A percentile compares a stretch with the other conserved stretches of the same genome.
These are phyloP conservation scores for Apophysomyces elegans DNA, from an alignment of 371 early-diverging fungal species.

Conservation along the genomic window DNA sequence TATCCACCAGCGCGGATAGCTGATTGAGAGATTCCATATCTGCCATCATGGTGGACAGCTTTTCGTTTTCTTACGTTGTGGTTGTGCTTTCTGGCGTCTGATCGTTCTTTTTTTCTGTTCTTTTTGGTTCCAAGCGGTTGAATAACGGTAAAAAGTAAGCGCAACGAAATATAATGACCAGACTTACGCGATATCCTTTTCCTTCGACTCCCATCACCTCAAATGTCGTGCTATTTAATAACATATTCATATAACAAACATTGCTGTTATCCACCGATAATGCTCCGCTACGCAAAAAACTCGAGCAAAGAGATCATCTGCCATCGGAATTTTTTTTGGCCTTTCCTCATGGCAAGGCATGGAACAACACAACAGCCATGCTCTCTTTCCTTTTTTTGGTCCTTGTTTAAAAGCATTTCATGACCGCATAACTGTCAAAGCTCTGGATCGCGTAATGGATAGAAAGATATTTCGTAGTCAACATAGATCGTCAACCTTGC, in stretches of 20 bases:
- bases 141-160: background rate
- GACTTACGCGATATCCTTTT: constrained; percentile 3
- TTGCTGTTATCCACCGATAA: constrained; percentile 6
- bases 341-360: too few relatives aligned
- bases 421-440: too few relatives aligned
- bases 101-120: too few relatives aligned
- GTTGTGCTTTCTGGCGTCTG: too few relatives aligned
- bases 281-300: background rate
- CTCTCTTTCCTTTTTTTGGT: too few relatives aligned
- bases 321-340: background rate
- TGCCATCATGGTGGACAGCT: background rate
- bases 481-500: too few relatives aligned
- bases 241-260: background rate
- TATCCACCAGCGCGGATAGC: constrained; percentile 5
- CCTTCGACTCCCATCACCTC: background rate
- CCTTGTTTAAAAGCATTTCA: too few relatives aligned
- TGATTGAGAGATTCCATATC: constrained; percentile 9
- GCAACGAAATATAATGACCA: background rate
- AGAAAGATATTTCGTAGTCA: too few relatives aligned
- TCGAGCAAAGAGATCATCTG: background rate
- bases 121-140: background rate
- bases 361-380: too few relatives aligned
- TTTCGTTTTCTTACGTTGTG: background rate
- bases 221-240: constrained; percentile 1
- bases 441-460: too few relatives aligned